Base-by-base conservation (phyloP, 768 basidiomycete genomes). In the Russula vinacea region DNA sequence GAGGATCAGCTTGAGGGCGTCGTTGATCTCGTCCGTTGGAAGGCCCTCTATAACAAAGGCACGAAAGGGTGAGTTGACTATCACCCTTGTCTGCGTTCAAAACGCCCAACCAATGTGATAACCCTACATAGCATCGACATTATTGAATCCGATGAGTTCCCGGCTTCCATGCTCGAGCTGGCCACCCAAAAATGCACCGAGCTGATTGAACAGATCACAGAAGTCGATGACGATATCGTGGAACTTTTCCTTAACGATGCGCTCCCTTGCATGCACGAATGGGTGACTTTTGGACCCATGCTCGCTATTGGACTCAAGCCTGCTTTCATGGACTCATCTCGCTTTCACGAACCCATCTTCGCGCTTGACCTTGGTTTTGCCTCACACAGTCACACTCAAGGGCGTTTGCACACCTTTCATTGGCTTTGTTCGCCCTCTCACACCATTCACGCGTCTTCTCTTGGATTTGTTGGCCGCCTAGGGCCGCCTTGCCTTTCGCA, bases 21-120 rank as follows among this genome's bases (percentile, higher is more conserved):
- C 1, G 89, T 99, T 39, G 97, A 99, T 75, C 79, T 99, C 39
- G 91, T 99, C 56, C 83, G 90, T 64, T 94, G 92, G 96, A 92
- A 93, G 73, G 85, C 95, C 14, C 81, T 97, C 58, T 98, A 97
- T 78, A 96, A 97, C 72, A 82, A 94, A 73, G 97, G 97, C 69
- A 80, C 84, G 62, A 99, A 98, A 74, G 97, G 97, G 94, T 96
- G 72, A 26, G 83, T 74, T 29, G 32, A 9, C 6, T 19, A 49
- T 44, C 56, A 22, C n/a, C 58, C 40, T 42, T 8, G 19, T 35
- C 10, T 42, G 3, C 22, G n/a, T 6, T 35, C 62, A 39, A 40
- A 24, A 0, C n/a, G 13, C 39, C 37, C 40, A 35, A 37, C 5
- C 33, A 57, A 55, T 14, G 35, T 6, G 8, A 32, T 32, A 22